Evolutionary conservation across 2,329 filamentous ascomycete species (phyloP).

Genomic region (Aschersonia sp.): DNA sequence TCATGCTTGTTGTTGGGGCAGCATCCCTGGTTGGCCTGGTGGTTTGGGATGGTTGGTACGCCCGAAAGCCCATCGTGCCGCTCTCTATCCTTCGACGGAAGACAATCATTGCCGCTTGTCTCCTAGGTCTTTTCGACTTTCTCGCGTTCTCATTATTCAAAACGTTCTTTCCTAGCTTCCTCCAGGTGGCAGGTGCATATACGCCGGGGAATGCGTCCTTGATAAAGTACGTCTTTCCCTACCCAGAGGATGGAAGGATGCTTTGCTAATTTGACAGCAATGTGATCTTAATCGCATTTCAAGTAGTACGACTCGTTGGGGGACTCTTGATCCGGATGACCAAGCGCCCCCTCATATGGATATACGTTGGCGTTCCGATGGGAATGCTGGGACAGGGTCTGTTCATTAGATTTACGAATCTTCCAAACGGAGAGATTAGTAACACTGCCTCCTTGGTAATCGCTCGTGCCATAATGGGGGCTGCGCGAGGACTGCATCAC

Average conservation of each 20-base stretch:
- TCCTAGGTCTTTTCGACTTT: slow-evolving; percentile 20
- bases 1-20: slow-evolving; percentile 18
- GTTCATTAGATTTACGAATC: slow-evolving; percentile 9
- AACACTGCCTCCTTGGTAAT: slow-evolving; percentile 15
- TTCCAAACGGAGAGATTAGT: slow-evolving; percentile 3
- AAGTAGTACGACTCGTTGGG: slow-evolving; percentile 19
- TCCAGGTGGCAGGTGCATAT: slow-evolving; percentile 22
- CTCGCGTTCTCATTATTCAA: slow-evolving; percentile 23
- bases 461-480: slow-evolving; percentile 11
- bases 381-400: slow-evolving; percentile 16
- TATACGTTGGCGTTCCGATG: slow-evolving; percentile 8
- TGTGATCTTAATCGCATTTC: slow-evolving; percentile 18
- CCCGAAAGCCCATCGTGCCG: slow-evolving; percentile 21
- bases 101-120: slow-evolving; percentile 22
- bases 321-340: slow-evolving; percentile 21
- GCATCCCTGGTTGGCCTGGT: slow-evolving; percentile 12
- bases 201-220: slow-evolving; percentile 20
- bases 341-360: slow-evolving; percentile 14
- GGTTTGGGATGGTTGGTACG: slow-evolving; percentile 21
- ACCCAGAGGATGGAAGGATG: background rate
- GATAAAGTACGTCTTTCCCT: slow-evolving; percentile 13
- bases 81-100: slow-evolving; percentile 20
- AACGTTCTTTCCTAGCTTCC: slow-evolving; percentile 24
- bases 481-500: slow-evolving; percentile 14
- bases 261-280: slow-evolving; percentile 8